Base-by-base conservation (phyloP, 306 rosid species). In the Cotoneaster glaucophyllus region DNA sequence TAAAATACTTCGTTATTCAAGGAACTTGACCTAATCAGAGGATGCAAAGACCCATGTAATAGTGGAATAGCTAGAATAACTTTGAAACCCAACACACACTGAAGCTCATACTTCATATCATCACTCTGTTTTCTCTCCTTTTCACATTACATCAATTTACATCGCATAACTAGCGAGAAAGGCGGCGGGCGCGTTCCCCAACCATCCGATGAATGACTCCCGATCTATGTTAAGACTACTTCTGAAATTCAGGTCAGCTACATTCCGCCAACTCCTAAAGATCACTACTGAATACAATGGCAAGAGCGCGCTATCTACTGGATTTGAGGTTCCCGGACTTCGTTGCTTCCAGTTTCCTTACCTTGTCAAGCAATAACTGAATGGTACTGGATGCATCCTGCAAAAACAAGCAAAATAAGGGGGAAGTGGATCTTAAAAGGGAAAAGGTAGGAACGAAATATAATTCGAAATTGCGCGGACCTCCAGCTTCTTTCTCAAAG, bases 301-400 rank as follows among this genome's bases (percentile, higher is more conserved):
- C 22, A 0, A 41, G 31, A 45, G 32, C 1, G 4, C 44, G 5
- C 45, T 74, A 74, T 53, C 70, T 63, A 13, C 21, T 53, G 32
- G 25, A 39, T 63, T 59, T 50, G n/a, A 52, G 3, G 19, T n/a
- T 74, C 18, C 74, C 22, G 5, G 56, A 26, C 78, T 71, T 70
- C 29, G 8, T 67, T 86, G 79, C 86, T 74, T 92, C 97, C 43
- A 91, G 86, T 41, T 67, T 31, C 73, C 75, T 76, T 41, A 92
- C 75, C 80, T 88, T 92, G 56, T 89, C 93, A 25, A 83, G 86
- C 81, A 95, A 82, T 75, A 88, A 97, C 56, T 89, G 79, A 66
- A 95, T 89, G 56, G 93, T 89, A 78, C 72, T 78, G 29, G 96
- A 92, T 48, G 99, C 97, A 2, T 89, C 97, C 99, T 95, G 64